Percentiles rank a stretch among this genome's conserved stretches.
Conservation (phyloP, 176 grass and related monocot genomes). For the Musa beccarii region DNA sequence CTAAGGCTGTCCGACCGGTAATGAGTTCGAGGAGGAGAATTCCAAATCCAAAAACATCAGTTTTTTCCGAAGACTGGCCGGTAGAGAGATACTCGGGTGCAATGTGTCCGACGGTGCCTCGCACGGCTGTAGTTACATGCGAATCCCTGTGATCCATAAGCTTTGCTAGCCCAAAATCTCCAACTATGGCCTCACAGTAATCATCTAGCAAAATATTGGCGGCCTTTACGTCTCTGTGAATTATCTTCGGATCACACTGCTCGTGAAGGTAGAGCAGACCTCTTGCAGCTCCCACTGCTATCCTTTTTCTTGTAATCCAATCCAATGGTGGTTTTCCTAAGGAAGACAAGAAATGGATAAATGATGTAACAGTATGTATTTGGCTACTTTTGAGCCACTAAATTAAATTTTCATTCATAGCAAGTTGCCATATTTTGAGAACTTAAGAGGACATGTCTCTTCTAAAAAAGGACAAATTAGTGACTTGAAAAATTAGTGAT, state of each 20-base stretch:
- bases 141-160: slow-evolving; percentile 81
- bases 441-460: too few species aligned
- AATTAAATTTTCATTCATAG: too few species aligned
- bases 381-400: too few species aligned
- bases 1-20: slow-evolving; percentile 67
- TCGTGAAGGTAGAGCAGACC: slow-evolving; percentile 92
- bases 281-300: slow-evolving; percentile 75
- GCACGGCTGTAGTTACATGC: slow-evolving; percentile 81
- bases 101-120: slow-evolving; percentile 90
- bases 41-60: slow-evolving; percentile 92
- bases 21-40: slow-evolving; percentile 88
- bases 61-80: slow-evolving; percentile 89
- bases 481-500: too few species aligned
- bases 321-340: slow-evolving; percentile 80
- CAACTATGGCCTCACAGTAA: slow-evolving; percentile 74
- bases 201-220: slow-evolving; percentile 88
- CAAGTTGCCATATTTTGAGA: too few species aligned
- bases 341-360: slow-evolving; percentile 22
- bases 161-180: slow-evolving; percentile 89
- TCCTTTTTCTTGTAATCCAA: slow-evolving; percentile 80
- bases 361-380: too few species aligned
- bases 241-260: slow-evolving; percentile 98
- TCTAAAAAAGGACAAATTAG: too few species aligned
- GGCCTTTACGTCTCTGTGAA: slow-evolving; percentile 92
- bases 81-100: slow-evolving; percentile 93